Percentiles rank a stretch among this genome's conserved stretches.
These are phyloP conservation scores for Lentinula guzmanii DNA, from an alignment of 768 basidiomycete species.

Conservation along the genomic window DNA sequence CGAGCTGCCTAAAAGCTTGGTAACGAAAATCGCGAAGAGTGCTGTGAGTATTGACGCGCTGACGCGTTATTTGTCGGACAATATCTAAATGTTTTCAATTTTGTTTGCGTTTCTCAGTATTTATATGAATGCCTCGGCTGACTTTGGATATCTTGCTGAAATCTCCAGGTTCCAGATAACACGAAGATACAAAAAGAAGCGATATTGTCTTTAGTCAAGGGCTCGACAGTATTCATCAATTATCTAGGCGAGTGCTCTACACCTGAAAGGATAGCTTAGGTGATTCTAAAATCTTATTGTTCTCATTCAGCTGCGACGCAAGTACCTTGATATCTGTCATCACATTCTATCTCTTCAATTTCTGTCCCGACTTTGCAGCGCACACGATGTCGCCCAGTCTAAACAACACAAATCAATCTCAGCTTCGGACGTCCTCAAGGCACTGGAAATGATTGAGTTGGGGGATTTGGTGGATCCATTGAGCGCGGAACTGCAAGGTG, in stretches of 20 bases:
- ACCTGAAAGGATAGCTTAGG: neutral
- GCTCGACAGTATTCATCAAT: slow-evolving; percentile 93
- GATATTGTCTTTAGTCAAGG: slow-evolving; percentile 76
- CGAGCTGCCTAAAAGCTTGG: slow-evolving; percentile 78
- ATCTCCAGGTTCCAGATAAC: slow-evolving; percentile 67
- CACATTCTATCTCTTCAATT: neutral
- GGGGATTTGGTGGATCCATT: slow-evolving; percentile 61
- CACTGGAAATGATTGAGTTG: slow-evolving; percentile 74
- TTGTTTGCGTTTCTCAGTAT: too few relatives aligned
- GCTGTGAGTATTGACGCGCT: slow-evolving; percentile 41
- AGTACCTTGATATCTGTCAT: slow-evolving; percentile 18
- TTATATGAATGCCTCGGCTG: neutral
- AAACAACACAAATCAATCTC: slow-evolving; percentile 87
- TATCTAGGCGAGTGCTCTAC: slow-evolving; percentile 65
- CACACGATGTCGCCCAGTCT: slow-evolving; percentile 81
- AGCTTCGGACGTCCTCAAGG: slow-evolving; percentile 85
- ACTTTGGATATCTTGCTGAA: neutral
- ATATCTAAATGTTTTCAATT: too few relatives aligned
- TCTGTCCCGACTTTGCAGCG: slow-evolving; percentile 35
- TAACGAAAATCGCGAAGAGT: slow-evolving; percentile 82
- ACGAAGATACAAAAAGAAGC: slow-evolving; percentile 90
- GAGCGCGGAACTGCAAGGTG: slow-evolving; percentile 60
- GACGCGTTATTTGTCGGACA: neutral
- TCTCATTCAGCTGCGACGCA: slow-evolving; percentile 41
- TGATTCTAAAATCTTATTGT: neutral